These are phyloP conservation scores for Aaosphaeria arxii DNA, from an alignment of 2,329 filamentous ascomycete genomes.

Conservation along the genomic window DNA sequence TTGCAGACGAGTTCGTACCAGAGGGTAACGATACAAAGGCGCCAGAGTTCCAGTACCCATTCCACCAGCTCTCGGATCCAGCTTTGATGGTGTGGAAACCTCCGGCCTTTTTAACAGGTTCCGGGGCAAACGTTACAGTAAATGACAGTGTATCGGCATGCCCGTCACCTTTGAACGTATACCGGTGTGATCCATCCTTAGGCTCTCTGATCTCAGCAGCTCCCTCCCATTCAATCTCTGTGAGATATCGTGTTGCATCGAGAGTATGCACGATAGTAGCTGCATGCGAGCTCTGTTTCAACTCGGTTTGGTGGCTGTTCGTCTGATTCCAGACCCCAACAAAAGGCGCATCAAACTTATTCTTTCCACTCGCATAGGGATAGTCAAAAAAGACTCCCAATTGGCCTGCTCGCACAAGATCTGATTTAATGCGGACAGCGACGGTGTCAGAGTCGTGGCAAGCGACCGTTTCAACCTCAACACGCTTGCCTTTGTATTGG, in stretches of 20 bases:
- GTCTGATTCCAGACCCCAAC: conserved; percentile 53
- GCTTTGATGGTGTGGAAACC: conserved; percentile 20
- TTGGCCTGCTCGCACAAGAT: conserved; percentile 35
- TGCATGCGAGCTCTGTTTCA: conserved; percentile 23
- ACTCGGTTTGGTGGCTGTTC: conserved; percentile 41
- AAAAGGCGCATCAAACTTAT: conserved; percentile 56
- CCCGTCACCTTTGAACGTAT: conserved; percentile 36
- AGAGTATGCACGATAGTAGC: conserved; percentile 46
- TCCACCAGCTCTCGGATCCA: conserved; percentile 46
- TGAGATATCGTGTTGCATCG: conserved; percentile 44
- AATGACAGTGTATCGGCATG: conserved; percentile 20
- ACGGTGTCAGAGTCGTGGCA: conserved; percentile 48
- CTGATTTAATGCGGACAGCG: conserved; percentile 43
- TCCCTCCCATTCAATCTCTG: conserved; percentile 39
- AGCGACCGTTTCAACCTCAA: conserved; percentile 46
- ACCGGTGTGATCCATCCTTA: conserved; percentile 41
- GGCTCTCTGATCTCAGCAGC: conserved; percentile 30
- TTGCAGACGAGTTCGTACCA: conserved; percentile 38
- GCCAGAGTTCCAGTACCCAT: conserved; percentile 49
- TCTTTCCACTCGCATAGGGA: conserved; percentile 46
- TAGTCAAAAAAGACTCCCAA: conserved; percentile 54
- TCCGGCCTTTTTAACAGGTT: conserved; percentile 31
- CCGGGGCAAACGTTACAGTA: conserved; percentile 19
- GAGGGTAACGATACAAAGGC: conserved; percentile 52
- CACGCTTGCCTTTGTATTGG: conserved; percentile 36